Evolutionary conservation across 75 land plant species (phyloP).

Genomic region (Picea glauca): DNA sequence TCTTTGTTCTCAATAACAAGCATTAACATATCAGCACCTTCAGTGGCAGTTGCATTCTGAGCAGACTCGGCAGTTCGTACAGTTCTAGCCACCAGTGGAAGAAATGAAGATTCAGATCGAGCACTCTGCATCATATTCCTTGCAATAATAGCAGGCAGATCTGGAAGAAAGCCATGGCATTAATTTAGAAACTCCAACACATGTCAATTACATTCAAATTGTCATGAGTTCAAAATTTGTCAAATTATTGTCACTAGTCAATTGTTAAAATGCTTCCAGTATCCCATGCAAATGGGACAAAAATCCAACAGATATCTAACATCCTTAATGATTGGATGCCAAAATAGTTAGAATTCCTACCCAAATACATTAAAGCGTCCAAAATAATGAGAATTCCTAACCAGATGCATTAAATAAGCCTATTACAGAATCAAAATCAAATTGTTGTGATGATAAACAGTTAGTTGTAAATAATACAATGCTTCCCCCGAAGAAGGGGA

Average conservation of each 20-base stretch:
- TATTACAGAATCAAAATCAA: background rate
- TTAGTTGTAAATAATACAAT: background rate
- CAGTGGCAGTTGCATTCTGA: slow-evolving; percentile 64
- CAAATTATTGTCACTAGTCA: background rate
- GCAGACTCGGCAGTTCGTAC: slow-evolving; percentile 63
- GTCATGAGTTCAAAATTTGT: background rate
- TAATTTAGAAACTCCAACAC: background rate
- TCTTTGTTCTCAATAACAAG: slow-evolving; percentile 20
- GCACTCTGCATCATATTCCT: slow-evolving; percentile 83
- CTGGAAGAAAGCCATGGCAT: slow-evolving; percentile 30
- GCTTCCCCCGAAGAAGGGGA: background rate
- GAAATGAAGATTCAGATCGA: slow-evolving; percentile 48
- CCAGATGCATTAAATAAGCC: background rate
- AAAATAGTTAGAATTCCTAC: too few relatives aligned
- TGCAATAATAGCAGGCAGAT: slow-evolving; percentile 85
- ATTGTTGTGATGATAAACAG: background rate
- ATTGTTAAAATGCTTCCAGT: background rate
- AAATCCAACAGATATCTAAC: background rate
- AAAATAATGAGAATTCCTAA: too few relatives aligned
- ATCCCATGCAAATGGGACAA: background rate
- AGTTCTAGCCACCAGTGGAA: slow-evolving; percentile 79
- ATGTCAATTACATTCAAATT: background rate
- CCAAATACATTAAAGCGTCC: background rate
- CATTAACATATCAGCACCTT: slow-evolving; percentile 93
- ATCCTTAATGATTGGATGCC: too few relatives aligned